These are phyloP conservation scores for Pisolithus marmoratus DNA, from an alignment of 768 basidiomycete genomes.

Conservation along the genomic window DNA sequence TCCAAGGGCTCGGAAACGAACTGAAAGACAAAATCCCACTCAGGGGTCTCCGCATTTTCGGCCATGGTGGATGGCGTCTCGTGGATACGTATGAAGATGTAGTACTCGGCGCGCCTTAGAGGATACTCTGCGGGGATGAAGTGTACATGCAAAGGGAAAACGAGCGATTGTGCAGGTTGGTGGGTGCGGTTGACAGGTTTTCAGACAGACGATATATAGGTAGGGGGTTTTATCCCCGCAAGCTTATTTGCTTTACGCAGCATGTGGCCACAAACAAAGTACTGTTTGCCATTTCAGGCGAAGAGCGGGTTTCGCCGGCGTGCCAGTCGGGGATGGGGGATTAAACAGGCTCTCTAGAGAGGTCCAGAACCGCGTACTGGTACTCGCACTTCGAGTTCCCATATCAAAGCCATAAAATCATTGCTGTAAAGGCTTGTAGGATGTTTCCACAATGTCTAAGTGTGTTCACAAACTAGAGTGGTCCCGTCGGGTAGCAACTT, in stretches of 20 bases:
- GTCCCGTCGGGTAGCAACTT: neutral
- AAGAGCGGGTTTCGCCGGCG: neutral
- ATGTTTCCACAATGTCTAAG: too few relatives aligned
- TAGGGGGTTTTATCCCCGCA: neutral
- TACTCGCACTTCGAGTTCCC: neutral
- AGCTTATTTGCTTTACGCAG: too few relatives aligned
- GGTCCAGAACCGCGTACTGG: neutral
- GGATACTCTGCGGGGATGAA: neutral
- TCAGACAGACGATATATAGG: neutral
- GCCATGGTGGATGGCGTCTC: conserved; percentile 11
- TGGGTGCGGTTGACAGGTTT: neutral
- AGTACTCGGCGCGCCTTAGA: neutral
- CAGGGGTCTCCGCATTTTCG: conserved; percentile 36
- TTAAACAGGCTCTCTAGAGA: too few relatives aligned
- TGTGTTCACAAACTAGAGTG: neutral
- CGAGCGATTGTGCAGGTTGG: neutral
- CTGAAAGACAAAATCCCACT: conserved; percentile 61
- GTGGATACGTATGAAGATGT: neutral
- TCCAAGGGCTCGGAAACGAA: conserved; percentile 46
- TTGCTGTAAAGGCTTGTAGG: too few relatives aligned
- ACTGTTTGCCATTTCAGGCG: neutral
- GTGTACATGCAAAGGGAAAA: neutral
- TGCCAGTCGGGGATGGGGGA: neutral
- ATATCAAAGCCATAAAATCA: neutral
- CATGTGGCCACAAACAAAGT: neutral